A percentile compares a stretch with the other conserved stretches of the same genome.
phyloP scores from a whole-genome alignment of 257 asterid genomes.

The Ocimum tenuiflorum region DNA sequence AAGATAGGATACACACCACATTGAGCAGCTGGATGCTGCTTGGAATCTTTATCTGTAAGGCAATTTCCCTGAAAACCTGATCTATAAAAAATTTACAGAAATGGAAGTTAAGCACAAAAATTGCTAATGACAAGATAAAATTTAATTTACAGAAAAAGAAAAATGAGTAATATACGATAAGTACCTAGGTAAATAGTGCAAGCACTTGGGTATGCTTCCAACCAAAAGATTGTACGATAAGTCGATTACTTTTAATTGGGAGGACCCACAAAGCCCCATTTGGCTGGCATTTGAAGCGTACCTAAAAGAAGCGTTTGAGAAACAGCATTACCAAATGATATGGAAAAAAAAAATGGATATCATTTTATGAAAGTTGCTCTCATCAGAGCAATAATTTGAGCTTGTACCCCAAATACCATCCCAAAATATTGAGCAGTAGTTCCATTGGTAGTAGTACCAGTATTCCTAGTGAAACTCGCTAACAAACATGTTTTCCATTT shows the following conservation, averaged over 20 bases:
- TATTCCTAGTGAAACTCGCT: too few species aligned
- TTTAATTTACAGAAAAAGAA: constrained; percentile 5
- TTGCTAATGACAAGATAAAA: neutral
- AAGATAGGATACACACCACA: constrained; percentile 50
- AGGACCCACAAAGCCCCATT: constrained; percentile 49
- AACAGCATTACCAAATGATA: neutral
- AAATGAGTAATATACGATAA: constrained; percentile 12
- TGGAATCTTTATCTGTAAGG: constrained; percentile 48
- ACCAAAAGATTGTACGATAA: constrained; percentile 71
- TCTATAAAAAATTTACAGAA: constrained; percentile 26
- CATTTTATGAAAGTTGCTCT: too few species aligned
- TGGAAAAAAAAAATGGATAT: too few species aligned
- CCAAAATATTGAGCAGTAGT: too few species aligned
- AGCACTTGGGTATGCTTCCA: constrained; percentile 74
- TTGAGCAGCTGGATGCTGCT: constrained; percentile 52
- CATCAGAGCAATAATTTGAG: too few species aligned
- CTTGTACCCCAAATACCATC: too few species aligned
- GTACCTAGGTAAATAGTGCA: constrained; percentile 72
- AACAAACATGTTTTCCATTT: neutral
- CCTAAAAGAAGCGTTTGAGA: constrained; percentile 28
- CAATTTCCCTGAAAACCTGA: constrained; percentile 79
- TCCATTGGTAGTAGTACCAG: too few species aligned
- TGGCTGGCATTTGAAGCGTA: constrained; percentile 34
- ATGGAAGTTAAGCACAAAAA: neutral
- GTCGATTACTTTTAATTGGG: constrained; percentile 66